These are phyloP conservation scores for Colletotrichum sp. DNA, from an alignment of 2,329 filamentous ascomycete species.

Conservation along the genomic window DNA sequence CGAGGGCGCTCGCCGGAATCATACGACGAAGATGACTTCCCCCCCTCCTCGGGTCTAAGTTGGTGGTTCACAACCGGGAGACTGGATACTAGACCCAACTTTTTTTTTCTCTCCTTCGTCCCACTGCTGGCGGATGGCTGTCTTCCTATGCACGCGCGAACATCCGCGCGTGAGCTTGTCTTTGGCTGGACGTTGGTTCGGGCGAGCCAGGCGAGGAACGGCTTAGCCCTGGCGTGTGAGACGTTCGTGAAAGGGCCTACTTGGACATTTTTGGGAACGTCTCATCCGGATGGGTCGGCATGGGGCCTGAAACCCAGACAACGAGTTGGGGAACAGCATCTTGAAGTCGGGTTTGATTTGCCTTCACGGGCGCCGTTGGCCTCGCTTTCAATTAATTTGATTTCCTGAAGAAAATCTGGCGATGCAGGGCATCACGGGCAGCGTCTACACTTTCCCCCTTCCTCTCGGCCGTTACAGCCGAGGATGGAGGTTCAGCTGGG, in stretches of 20 bases:
- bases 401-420: not conserved
- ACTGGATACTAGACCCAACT: not conserved
- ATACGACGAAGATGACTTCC: not conserved
- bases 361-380: not conserved
- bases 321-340: not conserved
- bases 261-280: not conserved
- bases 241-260: not conserved
- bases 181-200: not conserved
- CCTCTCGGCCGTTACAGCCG: not conserved
- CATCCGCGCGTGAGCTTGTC: not conserved
- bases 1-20: not conserved
- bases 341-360: not conserved
- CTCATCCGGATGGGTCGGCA: constrained; percentile 4
- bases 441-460: not conserved
- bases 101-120: not conserved
- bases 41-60: not conserved
- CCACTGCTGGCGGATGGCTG: not conserved
- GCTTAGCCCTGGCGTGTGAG: not conserved
- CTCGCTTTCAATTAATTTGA: not conserved
- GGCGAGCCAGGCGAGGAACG: not conserved
- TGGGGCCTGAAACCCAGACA: not conserved
- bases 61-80: not conserved
- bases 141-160: not conserved
- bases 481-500: not conserved
- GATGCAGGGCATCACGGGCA: not conserved